Percentiles rank a stretch among this genome's conserved stretches.
phyloP scores from a whole-genome alignment of 1,284 basidiomycete genomes.

The Thecaphora thlaspeos region DNA sequence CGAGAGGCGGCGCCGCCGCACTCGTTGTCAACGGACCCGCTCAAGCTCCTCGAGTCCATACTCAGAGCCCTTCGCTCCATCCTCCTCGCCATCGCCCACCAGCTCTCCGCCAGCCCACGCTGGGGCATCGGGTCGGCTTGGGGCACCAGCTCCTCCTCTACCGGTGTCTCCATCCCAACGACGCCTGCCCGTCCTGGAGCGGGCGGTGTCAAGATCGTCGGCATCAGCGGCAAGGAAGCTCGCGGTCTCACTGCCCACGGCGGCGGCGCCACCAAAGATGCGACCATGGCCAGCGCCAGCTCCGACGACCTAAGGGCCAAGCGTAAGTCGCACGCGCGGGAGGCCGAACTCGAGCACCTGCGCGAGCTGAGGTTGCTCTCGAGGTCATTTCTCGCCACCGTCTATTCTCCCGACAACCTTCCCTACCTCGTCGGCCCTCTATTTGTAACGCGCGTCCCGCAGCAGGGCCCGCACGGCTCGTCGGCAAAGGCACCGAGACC shows the following conservation, averaged over 20 bases:
- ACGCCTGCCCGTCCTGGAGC: neutral
- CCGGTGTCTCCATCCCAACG: conserved; percentile 19
- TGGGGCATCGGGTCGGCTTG: conserved; percentile 48
- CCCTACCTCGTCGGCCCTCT: conserved; percentile 33
- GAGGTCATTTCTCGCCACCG: conserved; percentile 17
- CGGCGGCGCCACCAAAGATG: conserved; percentile 3
- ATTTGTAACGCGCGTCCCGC: conserved; percentile 29
- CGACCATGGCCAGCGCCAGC: conserved; percentile 26
- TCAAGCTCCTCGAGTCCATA: conserved; percentile 29
- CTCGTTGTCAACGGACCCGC: neutral
- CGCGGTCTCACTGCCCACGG: conserved; percentile 5
- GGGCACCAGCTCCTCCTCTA: conserved; percentile 23
- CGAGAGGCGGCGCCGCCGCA: too few species aligned
- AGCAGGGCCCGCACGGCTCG: conserved; percentile 10
- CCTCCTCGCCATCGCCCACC: conserved; percentile 42
- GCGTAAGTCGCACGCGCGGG: conserved; percentile 1
- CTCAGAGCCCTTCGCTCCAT: conserved; percentile 44
- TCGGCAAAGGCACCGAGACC: neutral
- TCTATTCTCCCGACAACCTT: conserved; percentile 24
- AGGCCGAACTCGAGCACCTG: conserved; percentile 15
- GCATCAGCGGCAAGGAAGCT: conserved; percentile 23
- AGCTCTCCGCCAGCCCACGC: conserved; percentile 42
- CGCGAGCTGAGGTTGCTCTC: conserved; percentile 22
- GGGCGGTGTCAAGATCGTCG: conserved; percentile 29
- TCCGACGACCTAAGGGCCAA: conserved; percentile 19